Evolutionary conservation across 2,329 filamentous ascomycete species (phyloP).

Genomic region (Pleoardoris graminearum): DNA sequence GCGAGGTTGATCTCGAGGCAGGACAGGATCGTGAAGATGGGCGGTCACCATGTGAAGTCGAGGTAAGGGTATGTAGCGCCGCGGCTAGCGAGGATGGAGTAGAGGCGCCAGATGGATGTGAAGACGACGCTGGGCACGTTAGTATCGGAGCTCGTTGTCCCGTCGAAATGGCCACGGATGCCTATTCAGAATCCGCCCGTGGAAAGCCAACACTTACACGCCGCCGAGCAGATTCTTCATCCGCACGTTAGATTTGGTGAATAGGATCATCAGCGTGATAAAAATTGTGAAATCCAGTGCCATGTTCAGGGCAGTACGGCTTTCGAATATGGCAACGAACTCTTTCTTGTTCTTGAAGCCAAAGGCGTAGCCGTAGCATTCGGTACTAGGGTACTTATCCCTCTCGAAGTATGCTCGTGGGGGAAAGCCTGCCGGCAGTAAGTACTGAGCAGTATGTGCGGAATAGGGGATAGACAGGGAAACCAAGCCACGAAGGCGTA

Average conservation of each 20-base stretch:
- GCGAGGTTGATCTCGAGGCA: slow-evolving; percentile 40
- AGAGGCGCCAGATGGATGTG: slow-evolving; percentile 37
- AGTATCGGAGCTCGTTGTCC: slow-evolving; percentile 7
- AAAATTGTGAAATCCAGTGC: slow-evolving; percentile 41
- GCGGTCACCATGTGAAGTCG: slow-evolving; percentile 39
- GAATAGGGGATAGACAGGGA: slow-evolving; percentile 16
- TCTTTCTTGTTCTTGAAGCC: slow-evolving; percentile 20
- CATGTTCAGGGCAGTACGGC: slow-evolving; percentile 41
- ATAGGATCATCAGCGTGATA: slow-evolving; percentile 35
- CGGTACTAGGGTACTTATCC: slow-evolving; percentile 15
- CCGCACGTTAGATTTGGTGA: slow-evolving; percentile 30
- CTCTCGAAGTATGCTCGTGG: slow-evolving; percentile 31
- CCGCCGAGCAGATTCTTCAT: slow-evolving; percentile 35
- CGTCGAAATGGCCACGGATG: no score
- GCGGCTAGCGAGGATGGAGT: slow-evolving; percentile 28
- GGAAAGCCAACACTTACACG: slow-evolving; percentile 28
- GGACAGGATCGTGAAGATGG: slow-evolving; percentile 32
- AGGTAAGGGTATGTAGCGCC: slow-evolving; percentile 38
- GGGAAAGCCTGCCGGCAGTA: slow-evolving; percentile 20
- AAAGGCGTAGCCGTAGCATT: slow-evolving; percentile 39
- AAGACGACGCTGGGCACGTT: slow-evolving; percentile 32
- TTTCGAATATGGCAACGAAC: slow-evolving; percentile 32
- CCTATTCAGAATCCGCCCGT: no score
- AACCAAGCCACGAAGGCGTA: slow-evolving; percentile 40
- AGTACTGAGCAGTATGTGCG: neutral